Conservation (phyloP, 2,329 filamentous ascomycete genomes). For the Epichloe aotearoae region DNA sequence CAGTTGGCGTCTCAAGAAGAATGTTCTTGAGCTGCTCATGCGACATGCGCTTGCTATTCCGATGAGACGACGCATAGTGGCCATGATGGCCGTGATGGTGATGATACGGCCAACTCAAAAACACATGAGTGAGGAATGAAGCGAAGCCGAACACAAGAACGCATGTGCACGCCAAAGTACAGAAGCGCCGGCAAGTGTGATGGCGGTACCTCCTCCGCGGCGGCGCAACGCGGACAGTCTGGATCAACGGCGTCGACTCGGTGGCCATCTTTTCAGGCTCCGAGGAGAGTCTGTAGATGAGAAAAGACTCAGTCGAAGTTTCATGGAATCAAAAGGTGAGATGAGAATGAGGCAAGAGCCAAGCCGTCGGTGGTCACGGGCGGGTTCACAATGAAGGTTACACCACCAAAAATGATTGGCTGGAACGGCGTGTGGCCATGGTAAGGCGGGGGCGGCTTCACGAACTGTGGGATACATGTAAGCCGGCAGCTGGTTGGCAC, state of each 20-base stretch:
- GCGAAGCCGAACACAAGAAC: constrained; percentile 37
- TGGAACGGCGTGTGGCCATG: not conserved
- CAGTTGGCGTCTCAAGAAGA: constrained; percentile 44
- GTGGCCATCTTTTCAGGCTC: constrained; percentile 20
- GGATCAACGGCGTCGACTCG: constrained; percentile 55
- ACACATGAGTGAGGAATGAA: constrained; percentile 34
- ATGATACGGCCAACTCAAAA: constrained; percentile 25
- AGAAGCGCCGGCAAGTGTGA: constrained; percentile 49
- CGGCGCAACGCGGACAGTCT: constrained; percentile 44
- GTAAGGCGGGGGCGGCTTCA: too few species aligned
- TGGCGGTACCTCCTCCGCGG: constrained; percentile 44
- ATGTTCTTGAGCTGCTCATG: constrained; percentile 42
- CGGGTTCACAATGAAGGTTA: too few species aligned
- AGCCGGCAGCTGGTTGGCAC: too few species aligned
- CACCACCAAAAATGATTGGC: not conserved
- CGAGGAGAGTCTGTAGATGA: constrained; percentile 5
- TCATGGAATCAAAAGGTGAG: not conserved
- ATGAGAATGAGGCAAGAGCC: not conserved
- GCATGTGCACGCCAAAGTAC: constrained; percentile 46
- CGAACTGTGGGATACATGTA: too few species aligned
- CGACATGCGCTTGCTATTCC: constrained; percentile 15
- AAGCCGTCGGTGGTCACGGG: not conserved
- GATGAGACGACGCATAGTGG: constrained; percentile 14
- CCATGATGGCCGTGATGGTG: constrained; percentile 20
- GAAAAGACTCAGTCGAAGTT: not conserved